Conservation (phyloP, 139 green algal genomes). For the Micromonas pusilla region DNA sequence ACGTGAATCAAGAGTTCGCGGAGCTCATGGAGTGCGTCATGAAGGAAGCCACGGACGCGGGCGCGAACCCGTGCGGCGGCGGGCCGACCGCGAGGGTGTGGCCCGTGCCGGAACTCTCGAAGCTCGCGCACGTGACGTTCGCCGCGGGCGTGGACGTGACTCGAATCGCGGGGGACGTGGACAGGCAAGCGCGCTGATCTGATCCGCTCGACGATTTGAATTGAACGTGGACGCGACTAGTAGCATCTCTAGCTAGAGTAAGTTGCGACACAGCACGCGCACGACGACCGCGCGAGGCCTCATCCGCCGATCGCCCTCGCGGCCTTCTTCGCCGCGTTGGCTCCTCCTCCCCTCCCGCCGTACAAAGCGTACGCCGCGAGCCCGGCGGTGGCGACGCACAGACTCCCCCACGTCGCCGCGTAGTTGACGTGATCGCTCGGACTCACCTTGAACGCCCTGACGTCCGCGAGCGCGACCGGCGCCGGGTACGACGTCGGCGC, state of each 20-base stretch:
- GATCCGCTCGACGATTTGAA: too few species aligned
- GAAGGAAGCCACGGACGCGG: not conserved
- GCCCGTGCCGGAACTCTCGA: not conserved
- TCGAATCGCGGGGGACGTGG: too few species aligned
- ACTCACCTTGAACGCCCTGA: constrained; percentile 2
- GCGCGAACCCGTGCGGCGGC: not conserved
- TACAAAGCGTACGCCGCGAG: not conserved
- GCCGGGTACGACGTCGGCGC: not conserved
- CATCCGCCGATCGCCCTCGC: not conserved
- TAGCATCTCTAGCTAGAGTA: too few species aligned
- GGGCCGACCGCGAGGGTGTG: not conserved
- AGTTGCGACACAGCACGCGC: not conserved
- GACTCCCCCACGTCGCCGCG: constrained; percentile 8
- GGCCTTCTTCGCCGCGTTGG: not conserved
- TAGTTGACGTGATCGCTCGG: constrained; percentile 7
- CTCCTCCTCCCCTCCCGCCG: not conserved
- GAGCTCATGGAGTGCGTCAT: not conserved
- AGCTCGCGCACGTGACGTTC: not conserved
- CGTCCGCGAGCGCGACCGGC: not conserved
- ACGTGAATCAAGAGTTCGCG: not conserved
- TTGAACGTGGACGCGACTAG: too few species aligned
- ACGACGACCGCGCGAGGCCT: not conserved
- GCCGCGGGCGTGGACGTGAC: not conserved
- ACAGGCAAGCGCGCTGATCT: too few species aligned
- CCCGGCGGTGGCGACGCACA: not conserved